These are phyloP conservation scores for Macaranga tanarius DNA, from an alignment of 441 rosid genomes.

Conservation along the genomic window DNA sequence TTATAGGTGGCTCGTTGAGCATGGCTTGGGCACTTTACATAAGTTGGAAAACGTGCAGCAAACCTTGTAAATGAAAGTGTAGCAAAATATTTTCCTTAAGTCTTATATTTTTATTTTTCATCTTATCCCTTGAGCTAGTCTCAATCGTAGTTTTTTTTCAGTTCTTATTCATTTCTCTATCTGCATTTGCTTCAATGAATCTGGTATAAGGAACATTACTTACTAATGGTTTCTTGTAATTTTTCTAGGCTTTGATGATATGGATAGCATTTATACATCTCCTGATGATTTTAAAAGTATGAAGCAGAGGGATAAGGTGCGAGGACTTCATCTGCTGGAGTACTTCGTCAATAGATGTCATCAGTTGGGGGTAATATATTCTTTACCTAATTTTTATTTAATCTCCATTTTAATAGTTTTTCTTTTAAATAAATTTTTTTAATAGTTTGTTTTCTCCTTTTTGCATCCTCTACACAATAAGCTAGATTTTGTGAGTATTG, in stretches of 20 bases:
- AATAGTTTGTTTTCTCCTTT: too few species aligned
- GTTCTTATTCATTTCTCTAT: background rate
- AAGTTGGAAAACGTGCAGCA: too few species aligned
- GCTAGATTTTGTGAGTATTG: too few species aligned
- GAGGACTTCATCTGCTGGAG: slow-evolving; percentile 83
- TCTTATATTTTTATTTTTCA: too few species aligned
- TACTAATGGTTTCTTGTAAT: slow-evolving; percentile 4
- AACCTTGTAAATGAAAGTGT: too few species aligned
- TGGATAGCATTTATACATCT: slow-evolving; percentile 81
- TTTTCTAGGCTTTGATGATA: slow-evolving; percentile 68
- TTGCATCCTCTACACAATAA: too few species aligned
- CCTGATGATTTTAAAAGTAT: slow-evolving; percentile 71
- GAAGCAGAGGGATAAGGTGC: slow-evolving; percentile 55
- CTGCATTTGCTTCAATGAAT: background rate
- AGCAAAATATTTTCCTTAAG: too few species aligned
- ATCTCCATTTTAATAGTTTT: too few species aligned
- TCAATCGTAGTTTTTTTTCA: background rate
- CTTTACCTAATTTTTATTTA: background rate
- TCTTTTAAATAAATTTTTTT: too few species aligned
- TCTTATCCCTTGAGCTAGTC: background rate
- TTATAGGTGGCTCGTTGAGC: too few species aligned
- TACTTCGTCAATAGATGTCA: slow-evolving; percentile 76
- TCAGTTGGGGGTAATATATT: slow-evolving; percentile 63
- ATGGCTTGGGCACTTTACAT: too few species aligned
- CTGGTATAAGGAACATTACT: slow-evolving; percentile 1